Evolutionary conservation across 176 grass and related monocot genomes (phyloP).

Genomic region (Triticum timopheevii): DNA sequence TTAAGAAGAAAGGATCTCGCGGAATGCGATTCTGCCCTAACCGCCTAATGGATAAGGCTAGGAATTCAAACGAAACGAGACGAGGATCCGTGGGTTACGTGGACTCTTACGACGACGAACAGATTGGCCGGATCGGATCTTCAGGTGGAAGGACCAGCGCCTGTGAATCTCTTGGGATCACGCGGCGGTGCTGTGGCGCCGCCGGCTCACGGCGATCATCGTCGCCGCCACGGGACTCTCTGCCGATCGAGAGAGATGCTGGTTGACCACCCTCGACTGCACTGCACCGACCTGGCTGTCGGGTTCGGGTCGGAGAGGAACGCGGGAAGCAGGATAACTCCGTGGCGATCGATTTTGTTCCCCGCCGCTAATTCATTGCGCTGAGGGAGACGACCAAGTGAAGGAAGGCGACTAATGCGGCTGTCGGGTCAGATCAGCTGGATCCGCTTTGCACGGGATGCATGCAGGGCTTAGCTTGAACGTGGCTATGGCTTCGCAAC

Average conservation of each 20-base stretch:
- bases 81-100: not conserved
- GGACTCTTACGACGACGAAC: not conserved
- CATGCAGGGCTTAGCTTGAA: not conserved
- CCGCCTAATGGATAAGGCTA: not conserved
- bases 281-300: not conserved
- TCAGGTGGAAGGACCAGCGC: not conserved
- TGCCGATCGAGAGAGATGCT: not conserved
- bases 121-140: not conserved
- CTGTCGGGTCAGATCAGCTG: not conserved
- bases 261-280: not conserved
- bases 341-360: not conserved
- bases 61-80: not conserved
- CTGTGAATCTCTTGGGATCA: not conserved
- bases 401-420: constrained; percentile 8
- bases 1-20: not conserved
- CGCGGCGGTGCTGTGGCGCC: not conserved
- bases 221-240: too few species aligned
- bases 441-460: constrained; percentile 1
- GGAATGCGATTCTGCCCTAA: not conserved
- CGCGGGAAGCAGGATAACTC: not conserved
- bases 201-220: not conserved
- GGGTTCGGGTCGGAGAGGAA: too few species aligned
- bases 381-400: not conserved
- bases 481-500: not conserved
- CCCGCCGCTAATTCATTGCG: not conserved